Evolutionary conservation across 1,284 basidiomycete genomes (phyloP), one percentile per base, ranked within the genome.

Genomic region (Rugosomyces carneus): DNA sequence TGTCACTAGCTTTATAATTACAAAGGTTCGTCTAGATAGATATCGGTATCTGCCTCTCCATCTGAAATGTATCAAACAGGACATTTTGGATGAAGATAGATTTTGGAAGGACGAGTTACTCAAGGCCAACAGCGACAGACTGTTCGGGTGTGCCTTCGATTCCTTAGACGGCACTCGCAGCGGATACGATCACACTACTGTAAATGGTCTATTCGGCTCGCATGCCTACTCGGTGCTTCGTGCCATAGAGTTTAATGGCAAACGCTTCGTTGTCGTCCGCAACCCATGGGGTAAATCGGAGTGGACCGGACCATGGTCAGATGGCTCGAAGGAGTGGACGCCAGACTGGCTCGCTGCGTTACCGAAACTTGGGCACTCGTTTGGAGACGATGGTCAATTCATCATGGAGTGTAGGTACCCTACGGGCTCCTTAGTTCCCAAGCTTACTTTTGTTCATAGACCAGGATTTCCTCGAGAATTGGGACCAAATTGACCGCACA

Each of bases 301-400:
- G 49, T 78, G 77, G 76, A 75, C 65, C 2, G 77, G 77, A 1
- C 65, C 67, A 3, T 80, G 77, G 77, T 71, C 70, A 1, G 75
- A 79, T 53, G 76, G 77, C 0, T 70, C 72, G 3, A 76, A 72
- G 46, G 76, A 79, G 52, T 80, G 77, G 77, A 75, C 70, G 1
- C 49, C 60, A 10, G 72, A 76, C 50, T 76, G 74, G 73, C 52
- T 77, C 6, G 61, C 63, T 16, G 62, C 64, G 0, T 57, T 78
- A 21, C 52, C 62, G 40, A 43, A 60, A 38, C 45, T 76, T 44
- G 60, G 63, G 18, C 65, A 77, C 61, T 52, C 55, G 13, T 69
- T 79, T 52, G 76, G 76, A 2, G 66, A 78, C 41, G 75, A 78
- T 51, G 76, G 77, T 0, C 66, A 75, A 48, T 80, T 80, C 49